Percentiles rank a stretch among this genome's conserved stretches.
phyloP scores from a whole-genome alignment of 1,139 yeast genomes.

The Ashbya aceris region DNA sequence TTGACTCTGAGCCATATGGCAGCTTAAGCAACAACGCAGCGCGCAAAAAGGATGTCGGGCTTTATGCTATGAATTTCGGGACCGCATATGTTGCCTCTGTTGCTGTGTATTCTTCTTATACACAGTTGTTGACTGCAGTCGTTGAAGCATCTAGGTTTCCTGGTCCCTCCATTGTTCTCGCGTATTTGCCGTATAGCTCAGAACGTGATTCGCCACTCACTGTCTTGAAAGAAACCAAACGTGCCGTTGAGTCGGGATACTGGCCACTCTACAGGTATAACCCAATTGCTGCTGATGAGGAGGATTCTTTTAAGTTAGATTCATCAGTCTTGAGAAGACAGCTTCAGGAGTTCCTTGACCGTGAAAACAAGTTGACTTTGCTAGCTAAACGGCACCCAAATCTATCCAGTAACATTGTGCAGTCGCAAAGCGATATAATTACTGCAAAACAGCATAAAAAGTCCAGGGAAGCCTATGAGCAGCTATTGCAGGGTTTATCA shows the following conservation, averaged over 20 bases:
- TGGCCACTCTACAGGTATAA: constrained; percentile 92
- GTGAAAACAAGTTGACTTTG: constrained; percentile 79
- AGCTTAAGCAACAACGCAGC: constrained; percentile 24
- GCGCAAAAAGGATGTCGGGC: constrained; percentile 87
- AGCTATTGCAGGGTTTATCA: constrained; percentile 73
- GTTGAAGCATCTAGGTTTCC: constrained; percentile 79
- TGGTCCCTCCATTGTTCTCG: constrained; percentile 88
- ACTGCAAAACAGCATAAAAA: constrained; percentile 52
- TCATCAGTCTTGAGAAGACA: constrained; percentile 75
- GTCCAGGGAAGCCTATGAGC: constrained; percentile 71
- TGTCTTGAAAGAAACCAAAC: constrained; percentile 77
- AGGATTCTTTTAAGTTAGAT: constrained; percentile 64
- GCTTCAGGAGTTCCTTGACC: constrained; percentile 69
- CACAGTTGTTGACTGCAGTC: constrained; percentile 83
- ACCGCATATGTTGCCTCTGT: constrained; percentile 88
- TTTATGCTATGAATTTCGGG: constrained; percentile 92
- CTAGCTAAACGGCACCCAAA: constrained; percentile 64
- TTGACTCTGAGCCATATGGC: constrained; percentile 81
- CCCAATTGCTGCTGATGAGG: constrained; percentile 43
- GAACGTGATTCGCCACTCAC: constrained; percentile 65
- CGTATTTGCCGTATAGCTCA: constrained; percentile 69
- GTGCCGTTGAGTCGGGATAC: constrained; percentile 84
- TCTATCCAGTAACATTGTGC: constrained; percentile 64
- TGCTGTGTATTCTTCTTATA: constrained; percentile 87
- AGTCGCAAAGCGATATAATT: constrained; percentile 53